Evolutionary conservation across 2,329 filamentous ascomycete genomes (phyloP).

Genomic region (Trichoderma sp.): DNA sequence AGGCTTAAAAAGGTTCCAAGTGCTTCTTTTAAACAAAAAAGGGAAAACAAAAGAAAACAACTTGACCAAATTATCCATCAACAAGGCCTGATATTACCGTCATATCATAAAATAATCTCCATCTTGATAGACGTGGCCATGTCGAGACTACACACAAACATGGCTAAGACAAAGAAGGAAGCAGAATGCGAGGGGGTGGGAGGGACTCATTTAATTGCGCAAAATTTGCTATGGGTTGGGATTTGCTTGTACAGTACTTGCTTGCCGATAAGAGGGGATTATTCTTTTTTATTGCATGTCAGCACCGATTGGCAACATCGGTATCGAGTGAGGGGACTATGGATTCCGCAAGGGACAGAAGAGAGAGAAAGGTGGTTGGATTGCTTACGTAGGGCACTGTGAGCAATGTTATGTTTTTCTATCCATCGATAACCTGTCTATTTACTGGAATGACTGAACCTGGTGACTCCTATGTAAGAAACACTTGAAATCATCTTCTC

Average conservation of each 20-base stretch:
- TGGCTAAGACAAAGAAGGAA: neutral
- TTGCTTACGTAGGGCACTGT: neutral
- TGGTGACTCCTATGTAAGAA: neutral
- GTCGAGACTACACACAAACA: neutral
- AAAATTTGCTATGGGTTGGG: neutral
- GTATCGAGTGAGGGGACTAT: neutral
- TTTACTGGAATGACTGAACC: neutral
- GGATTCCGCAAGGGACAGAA: neutral
- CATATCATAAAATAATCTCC: conserved; percentile 2
- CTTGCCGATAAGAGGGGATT: conserved; percentile 1
- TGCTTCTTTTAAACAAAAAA: neutral
- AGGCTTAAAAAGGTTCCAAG: conserved; percentile 32
- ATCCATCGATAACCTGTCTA: neutral
- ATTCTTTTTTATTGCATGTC: neutral
- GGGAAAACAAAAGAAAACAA: neutral
- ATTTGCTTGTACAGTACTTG: neutral
- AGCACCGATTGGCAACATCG: neutral
- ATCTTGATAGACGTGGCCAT: neutral
- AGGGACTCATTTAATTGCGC: neutral
- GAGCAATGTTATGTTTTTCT: neutral
- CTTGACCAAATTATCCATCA: neutral
- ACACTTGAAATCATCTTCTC: neutral
- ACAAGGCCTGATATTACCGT: conserved; percentile 2
- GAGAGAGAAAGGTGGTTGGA: neutral
- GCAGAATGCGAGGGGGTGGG: neutral